Base-by-base conservation (phyloP, 2,329 filamentous ascomycete genomes). In the Alternaria hordeiaustralica region DNA sequence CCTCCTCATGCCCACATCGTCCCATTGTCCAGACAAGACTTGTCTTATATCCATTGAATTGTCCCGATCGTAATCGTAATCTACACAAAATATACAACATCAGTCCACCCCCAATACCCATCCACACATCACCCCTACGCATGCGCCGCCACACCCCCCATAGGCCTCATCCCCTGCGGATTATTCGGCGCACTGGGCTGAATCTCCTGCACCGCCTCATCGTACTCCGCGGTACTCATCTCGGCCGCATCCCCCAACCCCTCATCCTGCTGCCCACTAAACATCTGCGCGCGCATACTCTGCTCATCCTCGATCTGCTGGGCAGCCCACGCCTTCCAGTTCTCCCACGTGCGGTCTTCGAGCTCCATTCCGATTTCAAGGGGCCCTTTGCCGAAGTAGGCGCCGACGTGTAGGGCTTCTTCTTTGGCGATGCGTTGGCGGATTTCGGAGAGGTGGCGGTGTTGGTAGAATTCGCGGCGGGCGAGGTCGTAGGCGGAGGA, bases 401-500 rank as follows among this genome's bases (percentile, higher is more conserved):
- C 94, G 57, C 96, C 96, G 6, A 92, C 90, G 73, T 92, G 88
- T 67, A 89, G 85, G 26, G 96, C 95, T 82, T 99, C 96, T 82
- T 99, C 96, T 54, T 89, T 86, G 8, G 95, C 92, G 63, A 99
- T 87, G 71, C 94, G 89, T 71, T 88, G 87, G 82, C 95, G 89
- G 51, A 97, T 87, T 69, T 97, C 94, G 72, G 96, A 90, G 63
- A 89, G 85, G 72, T 97, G 91, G 63, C 96, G 91, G 67, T 95
- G 82, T 49, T 87, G 84, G 83, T 99, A 99, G 82, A 98, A 97
- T 79, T 99, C 95, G 69, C 90, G 90, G 63, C 96, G 92, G 8
- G 92, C 94, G 59, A 85, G 83, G 81, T 98, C 95, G 83, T 99
- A 99, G 30, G 96, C 94, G 70, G 87, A 80, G 44, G 86, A 84